Conservation (phyloP, 768 basidiomycete genomes). For the Hemileccinum rubropunctum region DNA sequence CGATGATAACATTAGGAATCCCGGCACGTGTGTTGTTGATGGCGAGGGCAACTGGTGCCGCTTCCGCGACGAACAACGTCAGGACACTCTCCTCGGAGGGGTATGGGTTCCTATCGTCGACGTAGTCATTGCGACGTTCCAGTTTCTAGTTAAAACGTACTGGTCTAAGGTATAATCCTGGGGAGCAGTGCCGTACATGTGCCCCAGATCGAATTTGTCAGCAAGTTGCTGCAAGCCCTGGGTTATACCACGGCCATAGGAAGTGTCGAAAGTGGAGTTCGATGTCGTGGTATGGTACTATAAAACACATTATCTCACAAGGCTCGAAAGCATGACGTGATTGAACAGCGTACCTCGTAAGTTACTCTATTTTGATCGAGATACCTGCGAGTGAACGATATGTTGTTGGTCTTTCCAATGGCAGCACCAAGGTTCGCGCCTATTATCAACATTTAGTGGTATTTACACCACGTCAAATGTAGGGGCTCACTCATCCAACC, state of each 20-base stretch:
- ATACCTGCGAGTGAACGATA: constrained; percentile 69
- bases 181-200: constrained; percentile 69
- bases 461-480: background rate
- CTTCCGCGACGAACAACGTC: constrained; percentile 53
- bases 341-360: constrained; percentile 51
- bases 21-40: constrained; percentile 61
- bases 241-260: constrained; percentile 50
- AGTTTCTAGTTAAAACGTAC: constrained; percentile 32
- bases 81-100: constrained; percentile 61
- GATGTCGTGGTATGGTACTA: constrained; percentile 64
- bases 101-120: constrained; percentile 48
- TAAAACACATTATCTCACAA: background rate
- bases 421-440: constrained; percentile 47
- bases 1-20: constrained; percentile 62
- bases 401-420: constrained; percentile 41
- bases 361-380: constrained; percentile 78
- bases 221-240: constrained; percentile 52
- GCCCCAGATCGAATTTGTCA: constrained; percentile 57
- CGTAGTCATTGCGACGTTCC: background rate
- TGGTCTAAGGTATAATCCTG: constrained; percentile 68
- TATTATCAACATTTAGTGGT: constrained; percentile 15
- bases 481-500: constrained; percentile 61
- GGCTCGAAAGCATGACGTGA: background rate
- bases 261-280: constrained; percentile 62
- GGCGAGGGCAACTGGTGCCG: constrained; percentile 52